A percentile compares a stretch with the other conserved stretches of the same genome.
Conservation (phyloP, 2,329 filamentous ascomycete genomes). For the Daldinia sp. region DNA sequence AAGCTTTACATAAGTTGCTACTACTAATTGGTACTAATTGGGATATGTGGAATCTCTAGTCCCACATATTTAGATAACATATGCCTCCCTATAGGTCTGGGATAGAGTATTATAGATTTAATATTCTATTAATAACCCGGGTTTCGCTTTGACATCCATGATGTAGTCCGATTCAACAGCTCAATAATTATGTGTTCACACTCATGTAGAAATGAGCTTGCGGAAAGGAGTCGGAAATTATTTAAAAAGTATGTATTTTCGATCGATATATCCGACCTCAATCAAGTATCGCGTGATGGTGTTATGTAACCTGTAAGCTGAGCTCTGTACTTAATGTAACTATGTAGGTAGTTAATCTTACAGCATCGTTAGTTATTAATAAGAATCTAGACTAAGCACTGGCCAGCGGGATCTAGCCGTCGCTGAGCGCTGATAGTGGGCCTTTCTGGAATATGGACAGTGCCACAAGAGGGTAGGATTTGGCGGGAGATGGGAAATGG, state of each 20-base stretch:
- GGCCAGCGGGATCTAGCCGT: conserved; percentile 23
- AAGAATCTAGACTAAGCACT: conserved; percentile 6
- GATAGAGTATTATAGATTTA: not conserved
- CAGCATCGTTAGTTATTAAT: not conserved
- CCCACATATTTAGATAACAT: conserved; percentile 16
- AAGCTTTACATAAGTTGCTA: not conserved
- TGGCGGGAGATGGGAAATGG: conserved; percentile 10
- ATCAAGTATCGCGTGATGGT: not conserved
- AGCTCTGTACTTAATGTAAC: conserved; percentile 2
- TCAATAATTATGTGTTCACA: not conserved
- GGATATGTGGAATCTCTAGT: conserved; percentile 5
- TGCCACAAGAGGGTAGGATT: conserved; percentile 30
- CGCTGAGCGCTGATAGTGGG: conserved; percentile 20
- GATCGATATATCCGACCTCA: not conserved
- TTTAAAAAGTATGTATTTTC: not conserved
- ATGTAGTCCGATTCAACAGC: not conserved
- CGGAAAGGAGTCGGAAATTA: not conserved
- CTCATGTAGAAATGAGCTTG: not conserved
- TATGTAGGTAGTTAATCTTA: conserved; percentile 1
- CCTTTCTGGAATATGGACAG: conserved; percentile 15
- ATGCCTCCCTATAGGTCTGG: conserved; percentile 10
- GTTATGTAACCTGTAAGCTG: conserved; percentile 8
- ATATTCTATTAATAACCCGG: conserved; percentile 25
- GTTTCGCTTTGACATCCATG: not conserved
- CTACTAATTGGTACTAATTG: conserved; percentile 5